Percentiles rank a stretch among this genome's conserved stretches.
Conservation (phyloP, 352 stramenopile genomes). For the Globisporangium acanthophoron region DNA sequence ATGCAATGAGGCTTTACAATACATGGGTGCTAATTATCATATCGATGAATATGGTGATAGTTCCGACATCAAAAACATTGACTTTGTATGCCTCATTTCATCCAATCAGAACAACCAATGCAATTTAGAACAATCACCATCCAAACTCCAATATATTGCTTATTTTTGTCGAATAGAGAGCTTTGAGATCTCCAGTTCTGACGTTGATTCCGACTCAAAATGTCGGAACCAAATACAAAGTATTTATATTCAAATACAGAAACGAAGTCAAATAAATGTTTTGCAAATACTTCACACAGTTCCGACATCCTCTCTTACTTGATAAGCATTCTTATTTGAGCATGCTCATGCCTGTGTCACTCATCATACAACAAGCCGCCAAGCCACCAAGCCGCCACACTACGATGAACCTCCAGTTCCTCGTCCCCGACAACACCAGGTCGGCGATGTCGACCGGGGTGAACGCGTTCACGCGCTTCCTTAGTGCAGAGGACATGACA, state of each 20-base stretch:
- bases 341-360: neutral
- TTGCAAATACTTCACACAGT: neutral
- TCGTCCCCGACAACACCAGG: constrained; percentile 1
- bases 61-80: too few species aligned
- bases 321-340: neutral
- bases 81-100: too few species aligned
- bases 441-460: neutral
- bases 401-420: neutral
- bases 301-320: neutral
- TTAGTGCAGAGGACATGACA: neutral
- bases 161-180: too few species aligned
- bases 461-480: constrained; percentile 1
- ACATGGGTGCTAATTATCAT: too few species aligned
- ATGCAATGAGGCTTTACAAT: too few species aligned
- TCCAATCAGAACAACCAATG: too few species aligned
- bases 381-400: neutral
- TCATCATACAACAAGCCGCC: neutral
- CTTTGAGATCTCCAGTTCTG: neutral
- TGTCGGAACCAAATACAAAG: neutral
- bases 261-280: too few species aligned
- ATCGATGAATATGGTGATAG: too few species aligned
- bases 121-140: too few species aligned
- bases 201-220: neutral
- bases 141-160: too few species aligned
- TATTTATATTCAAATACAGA: neutral